Percentiles rank a stretch among this genome's conserved stretches.
Conservation (phyloP, 2,329 filamentous ascomycete genomes). For the Paecilomyces variotii region DNA sequence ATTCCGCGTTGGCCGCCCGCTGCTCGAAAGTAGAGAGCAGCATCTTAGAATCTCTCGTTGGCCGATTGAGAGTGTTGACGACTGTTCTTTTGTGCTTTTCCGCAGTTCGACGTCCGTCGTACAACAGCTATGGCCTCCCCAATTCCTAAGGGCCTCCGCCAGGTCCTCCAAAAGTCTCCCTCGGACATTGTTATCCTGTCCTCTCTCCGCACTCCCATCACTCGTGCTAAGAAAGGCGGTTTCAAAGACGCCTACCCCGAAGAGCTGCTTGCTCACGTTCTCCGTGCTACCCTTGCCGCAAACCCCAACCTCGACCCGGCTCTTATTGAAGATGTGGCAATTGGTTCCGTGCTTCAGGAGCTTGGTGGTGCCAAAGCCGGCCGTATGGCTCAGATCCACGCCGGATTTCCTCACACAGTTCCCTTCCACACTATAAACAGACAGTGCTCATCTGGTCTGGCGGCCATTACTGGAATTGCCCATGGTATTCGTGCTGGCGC, state of each 20-base stretch:
- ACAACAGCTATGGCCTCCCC: conserved; percentile 36
- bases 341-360: conserved; percentile 85
- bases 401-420: conserved; percentile 64
- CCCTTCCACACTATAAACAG: conserved; percentile 82
- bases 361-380: conserved; percentile 85
- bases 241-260: conserved; percentile 87
- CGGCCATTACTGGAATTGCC: conserved; percentile 66
- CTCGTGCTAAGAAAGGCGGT: conserved; percentile 70
- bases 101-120: background rate
- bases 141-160: conserved; percentile 59
- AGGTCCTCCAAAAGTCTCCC: conserved; percentile 69
- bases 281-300: conserved; percentile 60
- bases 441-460: conserved; percentile 71
- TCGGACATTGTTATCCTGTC: conserved; percentile 83
- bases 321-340: conserved; percentile 68
- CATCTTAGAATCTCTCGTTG: background rate
- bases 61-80: background rate
- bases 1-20: background rate
- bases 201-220: conserved; percentile 80
- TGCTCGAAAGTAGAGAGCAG: background rate
- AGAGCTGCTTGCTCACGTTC: conserved; percentile 62
- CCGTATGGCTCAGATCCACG: conserved; percentile 82
- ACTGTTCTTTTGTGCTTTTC: background rate
- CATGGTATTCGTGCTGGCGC: conserved; percentile 66
- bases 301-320: conserved; percentile 65